Conservation (phyloP, 345 rosid species). For the Populus pruinosa region DNA sequence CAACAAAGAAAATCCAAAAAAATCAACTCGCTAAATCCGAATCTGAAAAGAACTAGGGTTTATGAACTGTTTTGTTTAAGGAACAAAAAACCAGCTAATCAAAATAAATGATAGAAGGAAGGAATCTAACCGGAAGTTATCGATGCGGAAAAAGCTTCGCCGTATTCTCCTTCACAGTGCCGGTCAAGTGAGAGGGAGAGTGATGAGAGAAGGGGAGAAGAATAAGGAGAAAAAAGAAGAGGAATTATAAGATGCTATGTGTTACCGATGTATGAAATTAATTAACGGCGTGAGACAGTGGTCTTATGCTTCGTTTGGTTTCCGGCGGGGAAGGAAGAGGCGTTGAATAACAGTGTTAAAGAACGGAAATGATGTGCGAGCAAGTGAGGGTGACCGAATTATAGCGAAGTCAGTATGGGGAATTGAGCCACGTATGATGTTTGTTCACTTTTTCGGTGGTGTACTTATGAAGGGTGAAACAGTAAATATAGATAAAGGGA, state of each 20-base stretch:
- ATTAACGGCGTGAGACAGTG: slow-evolving; percentile 6
- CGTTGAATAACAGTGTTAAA: slow-evolving; percentile 14
- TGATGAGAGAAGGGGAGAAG: background rate
- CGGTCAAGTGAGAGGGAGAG: background rate
- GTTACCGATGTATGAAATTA: background rate
- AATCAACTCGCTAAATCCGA: background rate
- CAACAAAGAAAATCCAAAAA: background rate
- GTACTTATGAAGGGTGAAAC: slow-evolving; percentile 1
- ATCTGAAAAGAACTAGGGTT: slow-evolving; percentile 11
- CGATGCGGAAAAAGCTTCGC: background rate
- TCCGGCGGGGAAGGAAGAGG: slow-evolving; percentile 3
- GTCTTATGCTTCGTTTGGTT: background rate
- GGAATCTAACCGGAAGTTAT: background rate
- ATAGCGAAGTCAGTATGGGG: slow-evolving; percentile 34
- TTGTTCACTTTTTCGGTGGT: background rate
- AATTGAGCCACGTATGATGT: slow-evolving; percentile 49
- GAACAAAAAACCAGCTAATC: background rate
- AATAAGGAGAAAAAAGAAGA: background rate
- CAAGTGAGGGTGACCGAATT: background rate
- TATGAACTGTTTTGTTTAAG: background rate
- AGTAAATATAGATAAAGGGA: background rate
- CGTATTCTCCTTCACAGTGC: background rate
- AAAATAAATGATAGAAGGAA: background rate
- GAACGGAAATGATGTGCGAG: background rate
- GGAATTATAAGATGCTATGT: background rate